Percentiles rank a stretch among this genome's conserved stretches.
These are phyloP conservation scores for Stephania japonica DNA, from an alignment of 164 flowering plant species.

Conservation along the genomic window DNA sequence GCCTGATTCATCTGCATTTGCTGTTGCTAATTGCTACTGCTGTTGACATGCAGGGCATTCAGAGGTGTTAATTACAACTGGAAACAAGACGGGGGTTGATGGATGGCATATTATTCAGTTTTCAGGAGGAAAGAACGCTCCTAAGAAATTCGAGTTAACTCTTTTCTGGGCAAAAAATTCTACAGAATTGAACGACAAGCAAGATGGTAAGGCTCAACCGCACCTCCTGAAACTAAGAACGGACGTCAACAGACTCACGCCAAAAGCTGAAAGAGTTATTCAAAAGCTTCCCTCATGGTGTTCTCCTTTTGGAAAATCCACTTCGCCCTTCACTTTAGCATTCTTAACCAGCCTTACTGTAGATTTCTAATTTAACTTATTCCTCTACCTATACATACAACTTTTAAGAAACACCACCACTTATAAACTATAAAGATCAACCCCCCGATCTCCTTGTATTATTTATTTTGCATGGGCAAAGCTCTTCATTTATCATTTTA, in stretches of 20 bases:
- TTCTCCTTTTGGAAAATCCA: constrained; percentile 82
- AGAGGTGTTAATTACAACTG: constrained; percentile 49
- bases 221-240: constrained; percentile 59
- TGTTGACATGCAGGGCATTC: constrained; percentile 30
- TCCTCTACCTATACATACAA: not conserved
- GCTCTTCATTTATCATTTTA: not conserved
- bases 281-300: constrained; percentile 87
- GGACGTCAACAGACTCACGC: constrained; percentile 69
- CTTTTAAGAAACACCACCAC: not conserved
- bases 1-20: not conserved
- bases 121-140: constrained; percentile 80
- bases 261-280: constrained; percentile 46
- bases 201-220: constrained; percentile 4
- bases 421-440: not conserved
- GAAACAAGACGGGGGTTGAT: constrained; percentile 39
- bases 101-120: constrained; percentile 90
- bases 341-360: constrained; percentile 64
- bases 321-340: constrained; percentile 66
- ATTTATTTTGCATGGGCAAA: not conserved
- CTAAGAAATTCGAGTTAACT: constrained; percentile 49
- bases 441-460: not conserved
- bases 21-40: not conserved
- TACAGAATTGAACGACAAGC: constrained; percentile 9
- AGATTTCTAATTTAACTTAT: constrained; percentile 29
- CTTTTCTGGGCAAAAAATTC: constrained; percentile 50